These are phyloP conservation scores for Conoideocrella luteorostrata DNA, from an alignment of 2,329 filamentous ascomycete species.

Conservation along the genomic window DNA sequence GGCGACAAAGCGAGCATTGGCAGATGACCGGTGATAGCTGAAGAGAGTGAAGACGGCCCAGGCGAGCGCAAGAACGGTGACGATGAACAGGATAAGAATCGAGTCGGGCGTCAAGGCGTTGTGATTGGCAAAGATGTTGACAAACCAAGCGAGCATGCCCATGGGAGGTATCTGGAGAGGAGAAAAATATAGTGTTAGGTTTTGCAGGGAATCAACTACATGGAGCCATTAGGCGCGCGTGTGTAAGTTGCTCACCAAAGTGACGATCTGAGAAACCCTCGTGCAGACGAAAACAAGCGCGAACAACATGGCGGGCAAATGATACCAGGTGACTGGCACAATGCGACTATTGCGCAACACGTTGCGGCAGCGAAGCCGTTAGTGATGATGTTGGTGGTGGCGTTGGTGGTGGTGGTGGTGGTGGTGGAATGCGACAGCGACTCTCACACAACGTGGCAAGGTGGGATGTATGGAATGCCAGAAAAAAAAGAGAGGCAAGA, in stretches of 20 bases:
- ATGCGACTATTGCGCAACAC: not conserved
- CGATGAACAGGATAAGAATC: slow-evolving; percentile 62
- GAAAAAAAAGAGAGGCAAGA: not conserved
- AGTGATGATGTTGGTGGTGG: not conserved
- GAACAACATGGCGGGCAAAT: slow-evolving; percentile 48
- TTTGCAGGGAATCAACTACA: not conserved
- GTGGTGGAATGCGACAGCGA: not conserved
- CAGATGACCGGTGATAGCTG: slow-evolving; percentile 56
- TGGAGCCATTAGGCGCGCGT: not conserved
- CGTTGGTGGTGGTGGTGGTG: not conserved
- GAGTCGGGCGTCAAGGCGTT: slow-evolving; percentile 56
- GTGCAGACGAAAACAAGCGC: slow-evolving; percentile 57
- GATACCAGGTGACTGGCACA: not conserved
- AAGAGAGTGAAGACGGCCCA: slow-evolving; percentile 62
- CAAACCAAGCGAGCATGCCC: slow-evolving; percentile 63
- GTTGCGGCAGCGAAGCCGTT: not conserved
- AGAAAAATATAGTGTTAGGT: not conserved
- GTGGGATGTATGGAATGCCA: slow-evolving; percentile 4
- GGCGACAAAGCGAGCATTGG: slow-evolving; percentile 55
- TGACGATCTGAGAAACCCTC: slow-evolving; percentile 56
- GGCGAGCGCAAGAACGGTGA: slow-evolving; percentile 54
- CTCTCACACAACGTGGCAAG: slow-evolving; percentile 5
- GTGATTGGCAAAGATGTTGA: slow-evolving; percentile 49
- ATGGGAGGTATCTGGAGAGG: slow-evolving; percentile 51
- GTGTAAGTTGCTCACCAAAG: slow-evolving; percentile 41